Evolutionary conservation across 2,329 filamentous ascomycete genomes (phyloP).

Genomic region (Sarocladium brachiariae): DNA sequence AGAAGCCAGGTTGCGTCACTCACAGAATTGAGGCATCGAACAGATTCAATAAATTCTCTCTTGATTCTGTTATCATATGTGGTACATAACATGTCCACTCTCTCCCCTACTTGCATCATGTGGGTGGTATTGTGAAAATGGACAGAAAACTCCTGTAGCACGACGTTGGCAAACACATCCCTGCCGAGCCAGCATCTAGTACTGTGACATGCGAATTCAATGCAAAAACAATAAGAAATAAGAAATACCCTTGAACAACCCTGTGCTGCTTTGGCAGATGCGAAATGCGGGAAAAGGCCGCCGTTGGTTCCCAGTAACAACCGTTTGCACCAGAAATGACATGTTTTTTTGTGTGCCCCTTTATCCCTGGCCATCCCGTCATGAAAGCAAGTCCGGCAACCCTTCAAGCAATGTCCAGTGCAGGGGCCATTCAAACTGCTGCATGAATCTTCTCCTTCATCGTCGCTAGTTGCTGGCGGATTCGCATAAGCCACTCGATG

Average conservation of each 20-base stretch:
- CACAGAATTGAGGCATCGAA: too few species aligned
- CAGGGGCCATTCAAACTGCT: neutral
- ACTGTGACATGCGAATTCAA: neutral
- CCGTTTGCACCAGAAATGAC: slow-evolving; percentile 8
- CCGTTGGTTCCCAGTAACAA: slow-evolving; percentile 5
- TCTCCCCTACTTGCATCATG: slow-evolving; percentile 2
- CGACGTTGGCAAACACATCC: neutral
- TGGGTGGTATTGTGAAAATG: slow-evolving; percentile 10
- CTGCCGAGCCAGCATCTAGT: neutral
- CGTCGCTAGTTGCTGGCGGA: slow-evolving; percentile 46
- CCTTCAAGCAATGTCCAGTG: slow-evolving; percentile 5
- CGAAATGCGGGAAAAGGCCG: slow-evolving; percentile 1
- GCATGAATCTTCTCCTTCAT: slow-evolving; percentile 55
- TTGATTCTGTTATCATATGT: neutral
- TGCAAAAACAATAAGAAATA: neutral
- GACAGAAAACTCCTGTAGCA: slow-evolving; percentile 3
- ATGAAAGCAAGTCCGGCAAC: too few species aligned
- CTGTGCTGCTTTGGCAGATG: slow-evolving; percentile 5
- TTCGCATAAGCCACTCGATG: slow-evolving; percentile 42
- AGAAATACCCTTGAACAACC: neutral
- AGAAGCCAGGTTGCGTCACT: too few species aligned
- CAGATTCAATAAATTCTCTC: too few species aligned
- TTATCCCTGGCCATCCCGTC: neutral
- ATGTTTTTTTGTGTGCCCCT: neutral
- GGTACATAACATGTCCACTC: slow-evolving; percentile 6